These are phyloP conservation scores for Citrus medica DNA, from an alignment of 345 rosid genomes.

Conservation along the genomic window DNA sequence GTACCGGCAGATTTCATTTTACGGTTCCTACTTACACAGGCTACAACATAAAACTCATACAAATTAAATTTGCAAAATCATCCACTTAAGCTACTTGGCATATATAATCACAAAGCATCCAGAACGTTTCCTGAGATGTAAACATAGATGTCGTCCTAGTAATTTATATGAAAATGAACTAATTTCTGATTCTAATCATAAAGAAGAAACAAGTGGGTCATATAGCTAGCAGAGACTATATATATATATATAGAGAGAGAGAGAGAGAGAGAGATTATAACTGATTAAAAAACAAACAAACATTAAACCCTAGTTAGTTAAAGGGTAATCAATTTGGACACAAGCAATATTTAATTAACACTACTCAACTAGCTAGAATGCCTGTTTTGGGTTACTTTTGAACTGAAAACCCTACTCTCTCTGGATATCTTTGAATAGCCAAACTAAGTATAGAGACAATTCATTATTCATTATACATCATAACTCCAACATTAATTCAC, in stretches of 20 bases:
- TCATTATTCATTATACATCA: neutral
- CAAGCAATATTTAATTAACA: neutral
- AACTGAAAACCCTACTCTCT: neutral
- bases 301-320: neutral
- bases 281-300: neutral
- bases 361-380: neutral
- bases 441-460: slow-evolving; percentile 12
- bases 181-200: neutral
- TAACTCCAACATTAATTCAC: neutral
- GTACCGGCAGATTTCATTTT: neutral
- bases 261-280: no score
- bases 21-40: neutral
- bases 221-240: neutral
- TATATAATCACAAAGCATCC: neutral
- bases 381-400: slow-evolving; percentile 2
- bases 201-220: neutral
- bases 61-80: neutral
- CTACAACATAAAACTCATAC: neutral
- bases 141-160: neutral
- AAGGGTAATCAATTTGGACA: neutral
- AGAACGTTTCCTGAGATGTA: neutral
- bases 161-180: neutral
- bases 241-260: neutral
- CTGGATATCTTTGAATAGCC: neutral
- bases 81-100: neutral